Evolutionary conservation across 2,329 filamentous ascomycete species (phyloP).

Genomic region (Pseudocercospora vitis): DNA sequence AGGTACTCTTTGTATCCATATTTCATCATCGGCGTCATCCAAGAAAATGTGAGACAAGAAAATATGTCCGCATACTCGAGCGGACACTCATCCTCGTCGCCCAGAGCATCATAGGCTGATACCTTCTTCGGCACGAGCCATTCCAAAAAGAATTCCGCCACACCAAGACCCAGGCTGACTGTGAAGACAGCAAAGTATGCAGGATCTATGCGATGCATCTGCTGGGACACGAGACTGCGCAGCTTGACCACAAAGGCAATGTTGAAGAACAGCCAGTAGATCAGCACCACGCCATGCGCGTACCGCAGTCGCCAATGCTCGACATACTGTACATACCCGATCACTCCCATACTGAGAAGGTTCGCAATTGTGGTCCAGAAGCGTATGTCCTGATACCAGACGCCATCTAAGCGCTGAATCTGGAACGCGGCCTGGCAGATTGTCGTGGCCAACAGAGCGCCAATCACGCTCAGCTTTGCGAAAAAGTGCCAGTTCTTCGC

Average conservation of each 20-base stretch:
- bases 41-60: conserved; percentile 88
- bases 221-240: conserved; percentile 77
- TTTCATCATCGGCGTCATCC: conserved; percentile 99
- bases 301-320: conserved; percentile 82
- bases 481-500: conserved; percentile 91
- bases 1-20: conserved; percentile 88
- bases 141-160: conserved; percentile 73
- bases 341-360: conserved; percentile 68
- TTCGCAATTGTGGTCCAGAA: conserved; percentile 78
- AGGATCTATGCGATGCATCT: conserved; percentile 64
- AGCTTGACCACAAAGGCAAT: conserved; percentile 79
- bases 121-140: conserved; percentile 82
- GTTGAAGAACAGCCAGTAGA: conserved; percentile 88
- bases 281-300: conserved; percentile 81
- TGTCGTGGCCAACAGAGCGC: conserved; percentile 66
- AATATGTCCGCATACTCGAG: conserved; percentile 93
- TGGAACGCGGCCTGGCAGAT: conserved; percentile 74
- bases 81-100: conserved; percentile 69
- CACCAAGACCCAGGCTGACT: conserved; percentile 67
- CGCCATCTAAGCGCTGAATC: conserved; percentile 64
- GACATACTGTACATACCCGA: conserved; percentile 79
- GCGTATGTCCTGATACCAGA: conserved; percentile 79
- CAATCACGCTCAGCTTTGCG: conserved; percentile 75
- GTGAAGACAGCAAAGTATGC: conserved; percentile 78
- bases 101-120: conserved; percentile 67